Percentiles rank a stretch among this genome's conserved stretches.
These are phyloP conservation scores for Fusarium longipes DNA, from an alignment of 2,329 filamentous ascomycete species.

Conservation along the genomic window DNA sequence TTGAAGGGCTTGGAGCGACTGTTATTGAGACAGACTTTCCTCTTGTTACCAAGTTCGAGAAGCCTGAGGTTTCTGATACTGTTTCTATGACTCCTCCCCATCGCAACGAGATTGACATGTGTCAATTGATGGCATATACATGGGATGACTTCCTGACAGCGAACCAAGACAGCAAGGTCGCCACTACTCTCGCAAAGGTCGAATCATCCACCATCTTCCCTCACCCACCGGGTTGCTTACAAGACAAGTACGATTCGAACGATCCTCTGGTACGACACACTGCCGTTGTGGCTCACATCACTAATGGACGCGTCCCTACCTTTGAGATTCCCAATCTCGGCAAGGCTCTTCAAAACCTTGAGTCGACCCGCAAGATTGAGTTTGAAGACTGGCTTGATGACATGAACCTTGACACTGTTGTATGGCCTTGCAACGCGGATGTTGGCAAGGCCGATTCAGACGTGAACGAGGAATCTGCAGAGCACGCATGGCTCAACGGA, in stretches of 20 bases:
- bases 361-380: not conserved
- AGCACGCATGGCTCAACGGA: constrained; percentile 7
- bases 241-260: not conserved
- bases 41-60: not conserved
- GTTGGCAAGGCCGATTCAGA: constrained; percentile 1
- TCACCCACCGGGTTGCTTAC: not conserved
- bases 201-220: not conserved
- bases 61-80: not conserved
- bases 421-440: constrained; percentile 7
- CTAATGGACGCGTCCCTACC: not conserved
- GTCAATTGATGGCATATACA: constrained; percentile 6
- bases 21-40: not conserved
- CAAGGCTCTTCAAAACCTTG: not conserved
- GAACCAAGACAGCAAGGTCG: not conserved
- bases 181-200: not conserved
- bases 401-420: not conserved
- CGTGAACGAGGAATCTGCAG: not conserved
- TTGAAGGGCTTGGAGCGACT: not conserved
- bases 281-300: constrained; percentile 6
- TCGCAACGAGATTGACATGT: constrained; percentile 11
- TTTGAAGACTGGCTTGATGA: constrained; percentile 7
- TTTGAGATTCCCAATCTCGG: not conserved
- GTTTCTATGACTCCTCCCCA: not conserved
- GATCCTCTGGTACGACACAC: constrained; percentile 10
- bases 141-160: constrained; percentile 3